Base-by-base conservation (phyloP, 2,329 filamentous ascomycete genomes). In the Ceratocystis cacaofunesta region DNA sequence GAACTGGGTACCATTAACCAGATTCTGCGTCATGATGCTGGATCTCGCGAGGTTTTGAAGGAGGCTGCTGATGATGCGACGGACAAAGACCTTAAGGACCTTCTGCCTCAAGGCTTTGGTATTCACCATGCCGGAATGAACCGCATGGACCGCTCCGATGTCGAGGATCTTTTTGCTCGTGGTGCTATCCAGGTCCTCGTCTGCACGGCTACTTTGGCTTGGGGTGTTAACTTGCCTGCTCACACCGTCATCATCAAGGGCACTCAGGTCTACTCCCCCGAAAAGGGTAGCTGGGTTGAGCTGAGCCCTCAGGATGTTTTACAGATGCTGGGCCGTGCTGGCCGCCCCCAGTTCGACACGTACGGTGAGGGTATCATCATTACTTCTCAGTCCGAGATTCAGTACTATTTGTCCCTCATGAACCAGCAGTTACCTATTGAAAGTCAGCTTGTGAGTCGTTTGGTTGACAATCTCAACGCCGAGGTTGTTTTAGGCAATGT, bases 231-330 rank as follows among this genome's bases (percentile, higher is more conserved):
- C 75, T 78, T 99, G 72, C 94, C 94, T 3, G 94, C 94, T 1
- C 94, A 99, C 73, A 97, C 94, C 0, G 94, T 99, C 72, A 92
- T 99, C 73, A 99, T 99, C 79, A 99, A 99, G 77, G 94, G 94
- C 65, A 99, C 94, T 0, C 91, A 96, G 72, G 88, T 99, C 22
- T 99, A 99, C 77, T 97, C 94, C 0, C 94, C 94, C 0, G 94
- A 99, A 74, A 97, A 96, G 78, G 94, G 94, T 78, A 94, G 89
- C 75, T 99, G 94, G 92, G 92, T 99, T 22, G 95, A 99, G 74
- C 77, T 99, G 64, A 96, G 92, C 72, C 94, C 94, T 12, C 94
- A 99, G 74, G 94, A 99, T 76, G 92, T 99, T 44, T 80, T 99
- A 62, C 94, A 99, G 75, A 99, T 99, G 95, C 85, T 99, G 71